A percentile compares a stretch with the other conserved stretches of the same genome.
Conservation (phyloP, 371 early-diverging fungal species). For the Mucor plumbeus region DNA sequence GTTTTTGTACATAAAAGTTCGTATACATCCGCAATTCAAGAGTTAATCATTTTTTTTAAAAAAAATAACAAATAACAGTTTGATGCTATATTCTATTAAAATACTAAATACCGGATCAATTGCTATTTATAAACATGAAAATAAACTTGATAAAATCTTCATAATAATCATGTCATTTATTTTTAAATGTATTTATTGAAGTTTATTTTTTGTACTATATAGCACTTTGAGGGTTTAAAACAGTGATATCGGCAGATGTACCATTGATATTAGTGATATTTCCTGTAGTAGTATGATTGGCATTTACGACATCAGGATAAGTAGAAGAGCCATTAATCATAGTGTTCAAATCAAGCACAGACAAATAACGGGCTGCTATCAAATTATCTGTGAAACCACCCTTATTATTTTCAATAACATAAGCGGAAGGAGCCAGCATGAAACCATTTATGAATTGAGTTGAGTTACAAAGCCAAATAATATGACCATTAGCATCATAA, state of each 20-base stretch:
- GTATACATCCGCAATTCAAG: too few species aligned
- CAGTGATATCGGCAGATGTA: not conserved
- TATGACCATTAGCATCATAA: constrained; percentile 12
- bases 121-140: too few species aligned
- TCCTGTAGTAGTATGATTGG: not conserved
- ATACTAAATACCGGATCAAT: too few species aligned
- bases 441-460: constrained; percentile 5
- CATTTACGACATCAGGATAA: not conserved
- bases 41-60: too few species aligned
- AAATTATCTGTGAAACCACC: constrained; percentile 13
- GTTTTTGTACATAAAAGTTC: too few species aligned
- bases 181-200: too few species aligned
- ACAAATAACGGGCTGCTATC: constrained; percentile 14
- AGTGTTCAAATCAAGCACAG: not conserved
- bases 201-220: too few species aligned
- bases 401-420: constrained; percentile 12
- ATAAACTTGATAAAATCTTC: too few species aligned
- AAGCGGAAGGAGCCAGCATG: constrained; percentile 13
- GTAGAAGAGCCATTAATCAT: not conserved
- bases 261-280: not conserved
- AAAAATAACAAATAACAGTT: too few species aligned
- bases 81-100: too few species aligned
- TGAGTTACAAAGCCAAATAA: constrained; percentile 20
- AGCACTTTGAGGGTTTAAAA: too few species aligned
- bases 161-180: too few species aligned